Conservation (phyloP, 768 basidiomycete species). For the Megacollybia marginata region DNA sequence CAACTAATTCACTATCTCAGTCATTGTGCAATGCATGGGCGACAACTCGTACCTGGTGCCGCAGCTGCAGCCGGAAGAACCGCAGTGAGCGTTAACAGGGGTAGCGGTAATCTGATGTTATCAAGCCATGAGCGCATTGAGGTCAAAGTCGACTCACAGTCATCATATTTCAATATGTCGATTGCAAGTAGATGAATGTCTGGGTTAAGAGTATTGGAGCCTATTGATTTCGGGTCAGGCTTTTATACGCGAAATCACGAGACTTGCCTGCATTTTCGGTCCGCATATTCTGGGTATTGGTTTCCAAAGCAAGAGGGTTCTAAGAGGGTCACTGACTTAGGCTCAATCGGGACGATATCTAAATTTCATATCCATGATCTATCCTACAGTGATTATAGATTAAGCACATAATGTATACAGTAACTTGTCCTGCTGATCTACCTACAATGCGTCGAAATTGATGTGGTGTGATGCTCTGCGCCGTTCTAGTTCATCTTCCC, state of each 20-base stretch:
- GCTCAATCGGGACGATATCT: no score
- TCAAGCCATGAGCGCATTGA: background rate
- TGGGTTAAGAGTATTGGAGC: background rate
- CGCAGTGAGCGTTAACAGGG: background rate
- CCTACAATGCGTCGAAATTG: constrained; percentile 83
- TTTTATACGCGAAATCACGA: background rate
- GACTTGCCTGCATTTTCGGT: no score
- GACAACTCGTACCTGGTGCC: background rate
- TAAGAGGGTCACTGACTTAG: no score
- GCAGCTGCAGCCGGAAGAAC: background rate
- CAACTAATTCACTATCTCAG: background rate
- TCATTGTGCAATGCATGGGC: background rate
- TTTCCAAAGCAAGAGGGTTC: no score
- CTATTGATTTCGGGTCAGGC: background rate
- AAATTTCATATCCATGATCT: background rate
- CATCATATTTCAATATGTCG: background rate
- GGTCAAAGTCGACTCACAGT: background rate
- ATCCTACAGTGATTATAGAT: background rate
- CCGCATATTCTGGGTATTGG: no score
- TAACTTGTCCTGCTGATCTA: background rate
- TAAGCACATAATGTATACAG: background rate
- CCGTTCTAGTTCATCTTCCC: constrained; percentile 90
- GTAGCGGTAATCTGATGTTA: background rate
- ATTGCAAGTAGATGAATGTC: background rate
- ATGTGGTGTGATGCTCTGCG: constrained; percentile 89